Percentiles rank a stretch among this genome's conserved stretches.
phyloP scores from a whole-genome alignment of 2,329 filamentous ascomycete species.

The Paecilomyces sp. region DNA sequence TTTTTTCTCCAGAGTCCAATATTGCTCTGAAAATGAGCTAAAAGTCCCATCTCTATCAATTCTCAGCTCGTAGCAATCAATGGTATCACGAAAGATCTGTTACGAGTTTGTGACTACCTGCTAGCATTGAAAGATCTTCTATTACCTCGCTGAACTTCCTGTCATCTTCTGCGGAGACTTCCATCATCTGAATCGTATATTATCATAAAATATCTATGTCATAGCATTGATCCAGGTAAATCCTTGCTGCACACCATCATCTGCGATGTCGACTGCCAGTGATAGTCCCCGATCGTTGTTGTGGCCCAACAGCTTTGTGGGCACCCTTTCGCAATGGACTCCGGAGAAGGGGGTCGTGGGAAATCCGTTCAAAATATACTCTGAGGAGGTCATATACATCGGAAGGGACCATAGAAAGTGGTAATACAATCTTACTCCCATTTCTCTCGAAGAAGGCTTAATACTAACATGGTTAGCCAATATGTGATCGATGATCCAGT shows the following conservation, averaged over 20 bases:
- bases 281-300: neutral
- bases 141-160: neutral
- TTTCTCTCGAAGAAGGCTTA: neutral
- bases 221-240: neutral
- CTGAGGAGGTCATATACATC: constrained; percentile 26
- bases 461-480: constrained; percentile 16
- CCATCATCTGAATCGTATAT: neutral
- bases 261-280: neutral
- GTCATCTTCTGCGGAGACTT: neutral
- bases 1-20: neutral
- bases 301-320: constrained; percentile 9
- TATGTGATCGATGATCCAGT: constrained; percentile 24
- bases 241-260: neutral
- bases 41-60: neutral
- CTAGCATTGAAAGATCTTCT: neutral
- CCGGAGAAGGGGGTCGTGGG: constrained; percentile 7
- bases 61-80: neutral
- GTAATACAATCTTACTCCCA: constrained; percentile 9
- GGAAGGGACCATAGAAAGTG: constrained; percentile 27
- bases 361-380: constrained; percentile 16
- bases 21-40: neutral
- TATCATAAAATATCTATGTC: neutral
- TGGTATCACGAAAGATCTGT: neutral
- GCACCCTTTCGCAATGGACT: constrained; percentile 16
- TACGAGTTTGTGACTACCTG: neutral